phyloP scores from a whole-genome alignment of 2,329 filamentous ascomycete species.

The Pseudogymnoascus destructans region DNA sequence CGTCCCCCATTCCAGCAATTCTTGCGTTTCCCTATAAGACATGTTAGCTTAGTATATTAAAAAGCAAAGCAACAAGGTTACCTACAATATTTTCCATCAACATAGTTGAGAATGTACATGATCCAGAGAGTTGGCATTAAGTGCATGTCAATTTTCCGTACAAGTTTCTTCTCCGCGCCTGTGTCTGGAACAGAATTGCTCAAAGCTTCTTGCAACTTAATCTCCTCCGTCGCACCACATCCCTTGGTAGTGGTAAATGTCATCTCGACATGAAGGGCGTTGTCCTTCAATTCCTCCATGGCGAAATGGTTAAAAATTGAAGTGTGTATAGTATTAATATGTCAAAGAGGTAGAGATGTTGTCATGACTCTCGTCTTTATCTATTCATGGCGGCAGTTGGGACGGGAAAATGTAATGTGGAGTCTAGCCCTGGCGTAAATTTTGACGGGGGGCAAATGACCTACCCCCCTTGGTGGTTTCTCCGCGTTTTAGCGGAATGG shows the following conservation, averaged over 20 bases:
- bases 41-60: background rate
- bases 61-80: background rate
- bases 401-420: background rate
- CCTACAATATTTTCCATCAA: constrained; percentile 37
- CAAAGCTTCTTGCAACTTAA: constrained; percentile 19
- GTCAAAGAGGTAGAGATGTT: background rate
- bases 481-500: background rate
- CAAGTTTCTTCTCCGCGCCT: constrained; percentile 23
- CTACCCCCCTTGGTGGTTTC: background rate
- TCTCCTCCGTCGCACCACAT: constrained; percentile 9
- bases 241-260: constrained; percentile 11
- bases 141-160: constrained; percentile 40
- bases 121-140: constrained; percentile 39
- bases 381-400: background rate
- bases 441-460: background rate
- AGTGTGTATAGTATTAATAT: background rate
- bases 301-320: background rate
- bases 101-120: constrained; percentile 43
- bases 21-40: constrained; percentile 34
- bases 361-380: background rate
- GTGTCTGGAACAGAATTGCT: constrained; percentile 23
- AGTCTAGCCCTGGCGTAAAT: background rate
- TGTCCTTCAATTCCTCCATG: constrained; percentile 5
- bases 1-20: constrained; percentile 39
- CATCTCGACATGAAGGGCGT: constrained; percentile 14